Evolutionary conservation across 495 filamentous ascomycete species (phyloP).

Genomic region (Entonaema liquescens): DNA sequence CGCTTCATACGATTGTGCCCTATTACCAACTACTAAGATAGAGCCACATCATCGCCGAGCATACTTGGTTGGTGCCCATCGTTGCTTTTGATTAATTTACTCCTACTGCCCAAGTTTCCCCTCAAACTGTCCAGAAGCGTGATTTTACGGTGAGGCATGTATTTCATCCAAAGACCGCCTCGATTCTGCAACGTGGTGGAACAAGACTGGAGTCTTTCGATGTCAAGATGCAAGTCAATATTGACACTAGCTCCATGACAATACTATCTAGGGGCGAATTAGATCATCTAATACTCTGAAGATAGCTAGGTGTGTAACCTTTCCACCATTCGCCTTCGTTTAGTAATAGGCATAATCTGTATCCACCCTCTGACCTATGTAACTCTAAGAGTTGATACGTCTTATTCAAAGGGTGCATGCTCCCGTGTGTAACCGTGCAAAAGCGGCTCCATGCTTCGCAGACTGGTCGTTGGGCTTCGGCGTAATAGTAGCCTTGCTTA

Average conservation of each 20-base stretch:
- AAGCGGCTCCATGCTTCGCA: slow-evolving; percentile 15
- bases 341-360: background rate
- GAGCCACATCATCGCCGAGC: slow-evolving; percentile 31
- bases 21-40: slow-evolving; percentile 30
- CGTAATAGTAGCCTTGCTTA: slow-evolving; percentile 39
- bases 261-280: slow-evolving; percentile 26
- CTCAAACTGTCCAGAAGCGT: slow-evolving; percentile 14
- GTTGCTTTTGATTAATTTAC: slow-evolving; percentile 35
- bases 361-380: slow-evolving; percentile 9
- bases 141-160: slow-evolving; percentile 11
- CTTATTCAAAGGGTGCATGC: slow-evolving; percentile 8
- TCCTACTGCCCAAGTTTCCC: slow-evolving; percentile 18
- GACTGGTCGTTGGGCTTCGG: slow-evolving; percentile 30
- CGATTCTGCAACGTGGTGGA: slow-evolving; percentile 38
- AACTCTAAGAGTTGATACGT: slow-evolving; percentile 5
- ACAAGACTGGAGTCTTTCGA: slow-evolving; percentile 32
- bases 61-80: slow-evolving; percentile 37
- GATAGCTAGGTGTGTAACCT: slow-evolving; percentile 16
- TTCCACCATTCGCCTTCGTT: slow-evolving; percentile 10
- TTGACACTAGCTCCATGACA: slow-evolving; percentile 28
- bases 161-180: slow-evolving; percentile 20
- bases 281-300: slow-evolving; percentile 1
- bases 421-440: slow-evolving; percentile 33
- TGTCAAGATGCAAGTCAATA: slow-evolving; percentile 23
- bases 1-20: slow-evolving; percentile 24